Base-by-base conservation (phyloP, 139 green algal species). In the Micromonas commoda region DNA sequence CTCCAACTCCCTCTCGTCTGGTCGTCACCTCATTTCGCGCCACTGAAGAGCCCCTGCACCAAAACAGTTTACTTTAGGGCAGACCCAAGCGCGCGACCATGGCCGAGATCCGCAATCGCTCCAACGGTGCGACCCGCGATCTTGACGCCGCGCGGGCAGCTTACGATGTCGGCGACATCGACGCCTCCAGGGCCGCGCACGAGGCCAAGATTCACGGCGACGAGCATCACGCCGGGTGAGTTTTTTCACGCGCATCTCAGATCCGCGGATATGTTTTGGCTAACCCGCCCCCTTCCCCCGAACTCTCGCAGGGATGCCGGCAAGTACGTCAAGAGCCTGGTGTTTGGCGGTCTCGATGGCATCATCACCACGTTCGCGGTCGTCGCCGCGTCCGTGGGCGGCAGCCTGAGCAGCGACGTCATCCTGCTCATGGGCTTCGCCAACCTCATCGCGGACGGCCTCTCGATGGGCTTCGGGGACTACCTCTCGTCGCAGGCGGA, bases 401-500 rank as follows among this genome's bases (percentile, higher is more conserved):
- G 75, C 9, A 26, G 23, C 16, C 45, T 75, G 13, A 37, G 34
- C 19, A 38, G 23, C 60, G 23, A 74, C n/a, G 35, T 80, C 34
- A n/a, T 80, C 26, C n/a, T 80, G 5, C 5, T 74, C n/a, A 66
- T 80, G 75, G 75, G 75, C 0, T 80, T 80, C 45, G 75, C 75
- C 1, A 80, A 80, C 60, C 64, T 80, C 64, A 26, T 80, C 64
- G 75, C 75, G 37, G 75, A 80, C 63, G 75, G 75, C 23, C 31
- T 80, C 16, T 80, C 75, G 23, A 80, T 80, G 75, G 75, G 75
- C 64, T 66, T 80, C 51, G 75, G 75, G 5, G 75, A 80, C 64
- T 80, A 65, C 39, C 0, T 80, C 19, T 76, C 70, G 37, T 64
- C 35, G 1, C 64, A 79, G 54, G 73, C 73, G 60, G 73, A 79